Conservation (phyloP, 1,284 basidiomycete species). For the Mycena sp. region DNA sequence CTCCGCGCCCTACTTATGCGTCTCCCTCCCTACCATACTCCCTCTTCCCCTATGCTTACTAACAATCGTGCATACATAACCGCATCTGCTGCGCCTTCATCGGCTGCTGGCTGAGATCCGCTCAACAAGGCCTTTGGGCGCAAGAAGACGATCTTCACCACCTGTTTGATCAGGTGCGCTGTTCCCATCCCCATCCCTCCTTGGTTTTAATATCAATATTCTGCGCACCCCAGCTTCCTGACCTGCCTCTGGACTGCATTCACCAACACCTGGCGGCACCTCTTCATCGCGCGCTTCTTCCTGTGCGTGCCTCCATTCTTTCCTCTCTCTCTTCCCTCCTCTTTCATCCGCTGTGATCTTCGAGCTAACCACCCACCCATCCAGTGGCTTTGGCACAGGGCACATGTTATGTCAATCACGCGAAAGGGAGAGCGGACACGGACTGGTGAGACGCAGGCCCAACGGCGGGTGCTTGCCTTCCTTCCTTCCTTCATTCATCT, state of each 20-base stretch:
- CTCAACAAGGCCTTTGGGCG: conserved; percentile 78
- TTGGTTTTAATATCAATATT: not conserved
- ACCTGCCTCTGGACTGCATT: conserved; percentile 76
- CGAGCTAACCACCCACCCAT: not conserved
- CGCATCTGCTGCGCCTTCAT: conserved; percentile 59
- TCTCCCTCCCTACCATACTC: conserved; percentile 22
- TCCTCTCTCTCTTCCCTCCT: too few relatives aligned
- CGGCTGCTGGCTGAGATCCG: conserved; percentile 78
- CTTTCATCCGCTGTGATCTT: too few relatives aligned
- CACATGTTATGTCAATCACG: too few relatives aligned
- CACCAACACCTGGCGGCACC: conserved; percentile 77
- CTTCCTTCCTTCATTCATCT: conserved; percentile 69
- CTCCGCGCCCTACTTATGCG: conserved; percentile 74
- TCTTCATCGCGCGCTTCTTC: conserved; percentile 74
- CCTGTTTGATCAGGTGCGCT: conserved; percentile 59
- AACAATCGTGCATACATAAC: too few relatives aligned
- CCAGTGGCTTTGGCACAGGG: conserved; percentile 35
- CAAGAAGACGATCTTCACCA: conserved; percentile 81
- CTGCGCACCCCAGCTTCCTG: conserved; percentile 45
- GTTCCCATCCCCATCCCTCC: too few relatives aligned
- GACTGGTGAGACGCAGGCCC: conserved; percentile 46
- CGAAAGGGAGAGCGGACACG: too few relatives aligned
- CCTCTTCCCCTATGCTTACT: too few relatives aligned
- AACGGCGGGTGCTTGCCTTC: conserved; percentile 72
- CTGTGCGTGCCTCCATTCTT: conserved; percentile 42